A percentile compares a stretch with the other conserved stretches of the same genome.
Evolutionary conservation across 2,329 filamentous ascomycete species (phyloP).

Genomic region (Epichloe typhina): DNA sequence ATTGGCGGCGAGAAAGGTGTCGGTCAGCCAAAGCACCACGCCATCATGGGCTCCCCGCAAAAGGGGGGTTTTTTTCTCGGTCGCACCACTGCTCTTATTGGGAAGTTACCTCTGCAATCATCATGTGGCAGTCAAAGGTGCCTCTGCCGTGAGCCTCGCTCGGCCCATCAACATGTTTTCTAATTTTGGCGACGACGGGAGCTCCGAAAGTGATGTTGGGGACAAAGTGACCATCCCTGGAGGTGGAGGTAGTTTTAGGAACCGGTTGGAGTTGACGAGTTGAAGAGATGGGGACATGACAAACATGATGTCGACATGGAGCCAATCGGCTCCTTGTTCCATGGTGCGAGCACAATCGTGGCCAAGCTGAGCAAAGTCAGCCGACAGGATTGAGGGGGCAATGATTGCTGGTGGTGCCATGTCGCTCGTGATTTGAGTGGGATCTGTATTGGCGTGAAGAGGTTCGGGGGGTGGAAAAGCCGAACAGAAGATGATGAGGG

Average conservation of each 20-base stretch:
- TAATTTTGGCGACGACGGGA: slow-evolving; percentile 88
- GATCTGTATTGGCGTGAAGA: no score
- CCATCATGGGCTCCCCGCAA: no score
- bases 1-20: no score
- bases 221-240: slow-evolving; percentile 94
- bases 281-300: background rate
- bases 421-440: slow-evolving; percentile 10
- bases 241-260: background rate
- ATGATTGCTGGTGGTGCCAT: slow-evolving; percentile 93
- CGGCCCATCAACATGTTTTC: slow-evolving; percentile 69
- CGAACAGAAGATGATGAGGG: background rate
- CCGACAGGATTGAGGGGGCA: slow-evolving; percentile 93
- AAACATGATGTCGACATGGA: slow-evolving; percentile 84
- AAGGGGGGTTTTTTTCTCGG: background rate
- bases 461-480: background rate
- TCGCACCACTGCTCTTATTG: background rate
- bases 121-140: slow-evolving; percentile 99
- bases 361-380: slow-evolving; percentile 84
- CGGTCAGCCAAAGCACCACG: no score
- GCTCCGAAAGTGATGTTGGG: slow-evolving; percentile 97
- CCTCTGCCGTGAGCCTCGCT: slow-evolving; percentile 59
- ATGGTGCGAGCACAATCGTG: slow-evolving; percentile 81
- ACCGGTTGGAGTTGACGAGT: slow-evolving; percentile 11
- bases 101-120: slow-evolving; percentile 76
- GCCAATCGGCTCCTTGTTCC: slow-evolving; percentile 75